Evolutionary conservation across 139 green algal species (phyloP).

Genomic region (Ulvella scutata): DNA sequence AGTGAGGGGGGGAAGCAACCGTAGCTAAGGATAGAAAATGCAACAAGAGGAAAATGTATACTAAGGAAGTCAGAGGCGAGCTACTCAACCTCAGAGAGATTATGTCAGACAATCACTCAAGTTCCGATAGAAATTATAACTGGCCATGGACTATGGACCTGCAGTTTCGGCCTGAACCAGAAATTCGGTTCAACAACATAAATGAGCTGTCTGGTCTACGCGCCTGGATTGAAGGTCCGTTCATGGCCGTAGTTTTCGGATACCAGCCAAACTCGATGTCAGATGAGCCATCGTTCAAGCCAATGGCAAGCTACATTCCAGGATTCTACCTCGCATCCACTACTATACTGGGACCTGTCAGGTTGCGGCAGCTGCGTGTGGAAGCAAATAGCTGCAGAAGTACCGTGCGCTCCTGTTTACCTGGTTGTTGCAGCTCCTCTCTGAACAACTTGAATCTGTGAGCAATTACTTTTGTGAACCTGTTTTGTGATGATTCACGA

Average conservation of each 20-base stretch:
- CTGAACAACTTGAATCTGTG: no score
- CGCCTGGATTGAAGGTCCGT: not conserved
- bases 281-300: not conserved
- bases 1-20: no score
- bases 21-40: no score
- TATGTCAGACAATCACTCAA: not conserved
- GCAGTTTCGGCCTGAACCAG: not conserved
- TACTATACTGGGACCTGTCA: not conserved
- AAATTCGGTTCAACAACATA: not conserved
- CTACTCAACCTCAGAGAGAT: no score
- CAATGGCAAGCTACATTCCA: not conserved
- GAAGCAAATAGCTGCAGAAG: not conserved
- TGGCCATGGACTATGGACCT: not conserved
- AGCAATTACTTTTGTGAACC: no score
- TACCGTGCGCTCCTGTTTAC: no score
- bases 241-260: not conserved
- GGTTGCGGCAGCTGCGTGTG: not conserved
- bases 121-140: not conserved
- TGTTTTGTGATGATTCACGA: no score
- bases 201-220: not conserved
- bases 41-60: no score
- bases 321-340: constrained; percentile 1
- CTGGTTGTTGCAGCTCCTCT: no score
- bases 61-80: no score
- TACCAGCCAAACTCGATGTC: not conserved